Base-by-base conservation (phyloP, 495 filamentous ascomycete genomes). In the Annulohypoxylon bovei region DNA sequence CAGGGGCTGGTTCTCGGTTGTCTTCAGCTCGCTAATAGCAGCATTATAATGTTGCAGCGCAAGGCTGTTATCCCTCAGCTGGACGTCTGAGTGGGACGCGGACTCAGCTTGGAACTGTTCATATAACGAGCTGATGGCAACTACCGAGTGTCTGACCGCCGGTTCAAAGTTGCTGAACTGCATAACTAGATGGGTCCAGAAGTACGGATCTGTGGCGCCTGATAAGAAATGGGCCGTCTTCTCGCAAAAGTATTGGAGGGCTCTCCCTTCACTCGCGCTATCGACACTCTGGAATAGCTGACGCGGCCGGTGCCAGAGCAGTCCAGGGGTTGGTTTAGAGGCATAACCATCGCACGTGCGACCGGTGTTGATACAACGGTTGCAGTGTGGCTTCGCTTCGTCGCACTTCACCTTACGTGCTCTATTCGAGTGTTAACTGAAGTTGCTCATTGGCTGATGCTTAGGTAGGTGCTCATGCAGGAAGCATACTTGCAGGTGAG, bases 61-160 rank as follows among this genome's bases (percentile, higher is more conserved):
- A 27, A 78, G 66, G 42, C 64, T 55, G 11, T 75, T 79, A 11
- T 64, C 46, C 32, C 39, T 60, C 5, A 72, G 46, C 14, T 64
- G 52, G 6, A 64, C 75, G 1, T 76, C 81, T 23, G 81, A 83
- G 9, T 82, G 62, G 25, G 62, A 27, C 4, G 6, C 44, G 18
- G 32, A 32, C 7, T 58, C 49, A 37, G 67, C 62, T 12, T 75
- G 69, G 4, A 75, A 62, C 30, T 66, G 71, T 47, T 78, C 77
- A 52, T 78, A 80, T 14, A 80, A 66, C 20, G 70, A 75, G 39
- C 74, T 75, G 35, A 64, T 85, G 60, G 76, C 84, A 66, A 68
- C 84, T 65, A 88, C 84, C 8, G 85, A 86, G 73, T 88, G 84
- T 74, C 85, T 86, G 1, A 88, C 79, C 0, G 86, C 84, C 0